Conservation (phyloP, 805 yeast genomes). For the Wickerhamomyces hampshirensis region DNA sequence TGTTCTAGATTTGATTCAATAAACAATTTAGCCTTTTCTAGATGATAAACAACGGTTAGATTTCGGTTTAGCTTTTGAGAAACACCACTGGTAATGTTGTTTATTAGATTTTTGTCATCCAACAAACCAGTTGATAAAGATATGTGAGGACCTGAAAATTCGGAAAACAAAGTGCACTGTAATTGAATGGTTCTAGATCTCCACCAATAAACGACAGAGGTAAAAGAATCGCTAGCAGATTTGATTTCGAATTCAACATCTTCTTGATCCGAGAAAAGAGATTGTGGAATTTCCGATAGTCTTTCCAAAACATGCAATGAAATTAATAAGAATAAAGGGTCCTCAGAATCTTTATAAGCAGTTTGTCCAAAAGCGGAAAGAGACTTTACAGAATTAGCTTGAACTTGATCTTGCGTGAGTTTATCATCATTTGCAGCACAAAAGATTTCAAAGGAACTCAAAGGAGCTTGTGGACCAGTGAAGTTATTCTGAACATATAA, state of each 20-base stretch:
- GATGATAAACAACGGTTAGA: conserved; percentile 44
- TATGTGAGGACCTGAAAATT: conserved; percentile 46
- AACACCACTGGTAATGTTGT: conserved; percentile 18
- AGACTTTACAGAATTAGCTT: conserved; percentile 28
- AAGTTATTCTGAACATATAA: conserved; percentile 69
- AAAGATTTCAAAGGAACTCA: conserved; percentile 29
- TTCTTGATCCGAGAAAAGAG: conserved; percentile 29
- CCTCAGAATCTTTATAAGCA: conserved; percentile 57
- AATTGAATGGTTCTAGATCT: conserved; percentile 61
- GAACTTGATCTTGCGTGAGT: conserved; percentile 12
- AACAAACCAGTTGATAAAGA: conserved; percentile 31
- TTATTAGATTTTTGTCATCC: conserved; percentile 18
- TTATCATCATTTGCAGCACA: conserved; percentile 9
- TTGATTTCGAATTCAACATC: conserved; percentile 16
- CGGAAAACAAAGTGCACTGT: conserved; percentile 60
- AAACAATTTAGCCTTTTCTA: conserved; percentile 66
- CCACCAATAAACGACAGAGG: conserved; percentile 68
- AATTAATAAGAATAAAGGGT: conserved; percentile 41
- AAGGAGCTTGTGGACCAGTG: conserved; percentile 70
- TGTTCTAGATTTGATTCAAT: conserved; percentile 63
- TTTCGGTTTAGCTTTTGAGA: conserved; percentile 30
- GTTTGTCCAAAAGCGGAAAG: conserved; percentile 62
- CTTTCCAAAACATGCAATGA: conserved; percentile 41
- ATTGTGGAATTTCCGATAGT: conserved; percentile 27
- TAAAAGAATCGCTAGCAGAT: conserved; percentile 9